phyloP scores from a whole-genome alignment of 768 basidiomycete genomes.

The Tricholoma matsutake region DNA sequence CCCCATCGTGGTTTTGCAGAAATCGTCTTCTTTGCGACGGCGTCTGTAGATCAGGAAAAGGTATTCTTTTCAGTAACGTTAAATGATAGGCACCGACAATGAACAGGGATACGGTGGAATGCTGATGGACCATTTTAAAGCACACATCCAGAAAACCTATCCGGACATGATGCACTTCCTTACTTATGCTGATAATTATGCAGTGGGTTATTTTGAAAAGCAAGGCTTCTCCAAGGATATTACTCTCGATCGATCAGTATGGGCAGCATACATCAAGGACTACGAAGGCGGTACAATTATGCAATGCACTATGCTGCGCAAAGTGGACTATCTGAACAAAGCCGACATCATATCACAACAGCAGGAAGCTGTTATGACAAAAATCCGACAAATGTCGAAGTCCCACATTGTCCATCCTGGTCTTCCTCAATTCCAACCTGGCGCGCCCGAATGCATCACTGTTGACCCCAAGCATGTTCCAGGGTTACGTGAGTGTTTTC shows the following conservation, averaged over 20 bases:
- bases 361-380: constrained; percentile 84
- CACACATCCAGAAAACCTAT: constrained; percentile 80
- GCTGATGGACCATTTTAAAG: constrained; percentile 98
- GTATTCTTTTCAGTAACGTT: constrained; percentile 37
- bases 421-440: constrained; percentile 68
- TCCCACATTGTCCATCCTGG: constrained; percentile 87
- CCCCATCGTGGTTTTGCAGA: constrained; percentile 94
- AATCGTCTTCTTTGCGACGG: constrained; percentile 98
- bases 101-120: constrained; percentile 94
- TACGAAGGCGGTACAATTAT: constrained; percentile 99
- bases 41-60: constrained; percentile 96
- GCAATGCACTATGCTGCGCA: constrained; percentile 95
- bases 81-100: background rate
- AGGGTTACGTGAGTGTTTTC: constrained; percentile 64
- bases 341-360: constrained; percentile 72
- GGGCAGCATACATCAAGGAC: constrained; percentile 99
- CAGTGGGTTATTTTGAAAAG: constrained; percentile 98
- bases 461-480: constrained; percentile 81
- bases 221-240: constrained; percentile 99
- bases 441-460: constrained; percentile 44
- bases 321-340: constrained; percentile 86
- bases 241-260: constrained; percentile 81
- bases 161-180: constrained; percentile 92
- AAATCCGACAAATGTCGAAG: constrained; percentile 82
- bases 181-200: constrained; percentile 98